Base-by-base conservation (phyloP, 306 rosid genomes). In the Medicago lupulina region DNA sequence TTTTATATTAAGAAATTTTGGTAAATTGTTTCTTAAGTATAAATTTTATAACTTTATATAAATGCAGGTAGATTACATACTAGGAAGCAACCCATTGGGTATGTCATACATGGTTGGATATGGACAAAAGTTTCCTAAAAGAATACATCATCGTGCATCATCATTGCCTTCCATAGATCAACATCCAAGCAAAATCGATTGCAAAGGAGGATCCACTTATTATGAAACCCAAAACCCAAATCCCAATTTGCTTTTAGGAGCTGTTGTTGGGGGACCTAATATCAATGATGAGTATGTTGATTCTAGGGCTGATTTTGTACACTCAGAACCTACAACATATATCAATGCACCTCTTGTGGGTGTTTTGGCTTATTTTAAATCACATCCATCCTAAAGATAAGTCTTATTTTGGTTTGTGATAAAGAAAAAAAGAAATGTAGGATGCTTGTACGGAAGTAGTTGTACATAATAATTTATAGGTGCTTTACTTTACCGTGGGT, bases 91-190 rank as follows among this genome's bases (percentile, higher is more conserved):
- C 69, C 96, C 96, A 41, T 6, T 79, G 79, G 68, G 65, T 1
- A 88, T 88, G 90, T 88, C 96, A 18, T 90, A 90, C 79, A 90
- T 86, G 96, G 89, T 86, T 39, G 96, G 96, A 61, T 86, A 79
- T 28, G 85, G 92, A n/a, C 14, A 21, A 44, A 86, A 84, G 31
- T 86, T 62, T 76, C 92, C 90, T 2, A 60, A 55, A 36, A 83
- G 70, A 67, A 87, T 90, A 67, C 92, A 90, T 71, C 90, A 90
- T 66, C 90, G 87, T 7, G 88, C 83, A 0, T 85, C 96, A 0
- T 76, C 89, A 4, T 40, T 88, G 50, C 90, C 92, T 36, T 86
- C 96, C 0, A 9, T 83, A 0, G 75, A 57, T 40, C 14, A 72
- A 9, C 54, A 83, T 15, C 83, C 68, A 13, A 16, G 3, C 2